Percentiles rank a stretch among this genome's conserved stretches.
Evolutionary conservation across 1,139 yeast species (phyloP).

Genomic region (Geotrichum klebahnii): DNA sequence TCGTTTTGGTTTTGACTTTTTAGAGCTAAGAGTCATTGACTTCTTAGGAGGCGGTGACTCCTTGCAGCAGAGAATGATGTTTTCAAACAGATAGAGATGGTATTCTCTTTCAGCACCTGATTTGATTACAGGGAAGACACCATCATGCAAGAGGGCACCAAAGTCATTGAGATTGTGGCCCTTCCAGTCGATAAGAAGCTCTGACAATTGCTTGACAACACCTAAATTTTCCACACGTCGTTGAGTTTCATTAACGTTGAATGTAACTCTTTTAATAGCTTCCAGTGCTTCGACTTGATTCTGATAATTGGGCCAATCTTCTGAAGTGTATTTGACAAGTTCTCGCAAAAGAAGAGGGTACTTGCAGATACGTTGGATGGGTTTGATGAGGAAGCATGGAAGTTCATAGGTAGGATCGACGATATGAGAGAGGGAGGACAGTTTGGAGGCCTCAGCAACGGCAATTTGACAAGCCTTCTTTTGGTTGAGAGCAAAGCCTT

Average conservation of each 20-base stretch:
- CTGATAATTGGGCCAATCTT: conserved; percentile 52
- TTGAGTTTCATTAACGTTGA: conserved; percentile 87
- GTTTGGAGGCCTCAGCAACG: conserved; percentile 54
- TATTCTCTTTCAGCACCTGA: conserved; percentile 81
- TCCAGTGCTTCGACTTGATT: conserved; percentile 69
- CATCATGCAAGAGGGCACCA: conserved; percentile 80
- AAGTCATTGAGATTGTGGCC: conserved; percentile 81
- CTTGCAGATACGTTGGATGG: conserved; percentile 89
- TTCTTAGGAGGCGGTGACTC: conserved; percentile 40
- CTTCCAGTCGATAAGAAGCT: conserved; percentile 84
- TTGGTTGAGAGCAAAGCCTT: conserved; percentile 81
- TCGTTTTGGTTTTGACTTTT: conserved; percentile 29
- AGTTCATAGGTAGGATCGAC: conserved; percentile 85
- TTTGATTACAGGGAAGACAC: conserved; percentile 67
- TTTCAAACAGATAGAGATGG: conserved; percentile 83
- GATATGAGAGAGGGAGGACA: conserved; percentile 54
- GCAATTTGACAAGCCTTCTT: conserved; percentile 81
- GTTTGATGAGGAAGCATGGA: conserved; percentile 84
- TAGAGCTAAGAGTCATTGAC: conserved; percentile 32
- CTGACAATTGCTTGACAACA: conserved; percentile 61
- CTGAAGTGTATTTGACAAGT: conserved; percentile 60
- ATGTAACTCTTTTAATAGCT: conserved; percentile 70
- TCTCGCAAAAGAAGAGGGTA: conserved; percentile 81
- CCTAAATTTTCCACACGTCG: conserved; percentile 84
- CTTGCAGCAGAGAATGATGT: conserved; percentile 74